Percentiles rank a stretch among this genome's conserved stretches.
Conservation (phyloP, 192 early-diverging fungal genomes). For the Rhizophagus prolifer region DNA sequence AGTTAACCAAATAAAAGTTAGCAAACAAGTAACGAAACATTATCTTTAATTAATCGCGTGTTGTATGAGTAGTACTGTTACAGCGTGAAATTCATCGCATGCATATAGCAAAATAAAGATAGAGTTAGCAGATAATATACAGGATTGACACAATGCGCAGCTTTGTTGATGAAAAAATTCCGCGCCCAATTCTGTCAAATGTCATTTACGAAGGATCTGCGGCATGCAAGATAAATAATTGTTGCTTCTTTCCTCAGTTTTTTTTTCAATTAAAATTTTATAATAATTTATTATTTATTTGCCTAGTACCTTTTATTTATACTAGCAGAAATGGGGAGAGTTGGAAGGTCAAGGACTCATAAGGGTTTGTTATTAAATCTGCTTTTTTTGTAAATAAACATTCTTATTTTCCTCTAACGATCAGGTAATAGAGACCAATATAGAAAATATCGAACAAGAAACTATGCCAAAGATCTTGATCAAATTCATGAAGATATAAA, state of each 20-base stretch:
- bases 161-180: slow-evolving; percentile 9
- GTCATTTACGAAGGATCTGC: neutral
- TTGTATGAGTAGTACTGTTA: too few species aligned
- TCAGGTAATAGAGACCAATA: slow-evolving; percentile 73
- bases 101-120: neutral
- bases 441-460: slow-evolving; percentile 78
- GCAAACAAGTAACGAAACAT: too few species aligned
- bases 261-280: neutral
- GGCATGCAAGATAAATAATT: too few species aligned
- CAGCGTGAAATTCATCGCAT: too few species aligned
- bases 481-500: slow-evolving; percentile 88
- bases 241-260: neutral
- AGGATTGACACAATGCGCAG: neutral
- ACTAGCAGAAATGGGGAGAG: slow-evolving; percentile 44
- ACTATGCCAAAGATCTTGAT: slow-evolving; percentile 90
- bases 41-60: too few species aligned
- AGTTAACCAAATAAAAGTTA: too few species aligned
- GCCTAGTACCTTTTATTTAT: neutral
- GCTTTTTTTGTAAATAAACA: neutral
- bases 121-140: too few species aligned
- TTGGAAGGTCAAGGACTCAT: slow-evolving; percentile 53
- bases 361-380: slow-evolving; percentile 31
- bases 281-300: neutral
- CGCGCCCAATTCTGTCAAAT: too few species aligned
- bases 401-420: too few species aligned